These are phyloP conservation scores for Diaporthe nobilis DNA, from an alignment of 2,329 filamentous ascomycete species.

Conservation along the genomic window DNA sequence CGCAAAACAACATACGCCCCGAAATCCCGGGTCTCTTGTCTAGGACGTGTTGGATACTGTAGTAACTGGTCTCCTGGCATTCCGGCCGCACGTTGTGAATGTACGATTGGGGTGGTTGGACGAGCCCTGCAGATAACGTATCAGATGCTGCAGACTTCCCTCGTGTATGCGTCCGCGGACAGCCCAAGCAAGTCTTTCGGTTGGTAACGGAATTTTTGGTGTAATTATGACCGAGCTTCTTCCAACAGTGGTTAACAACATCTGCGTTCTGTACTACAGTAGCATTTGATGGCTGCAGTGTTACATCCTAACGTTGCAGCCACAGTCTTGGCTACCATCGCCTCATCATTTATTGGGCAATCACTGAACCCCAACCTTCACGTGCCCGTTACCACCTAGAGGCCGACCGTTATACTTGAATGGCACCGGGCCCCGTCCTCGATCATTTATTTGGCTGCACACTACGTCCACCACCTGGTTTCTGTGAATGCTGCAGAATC, in stretches of 20 bases:
- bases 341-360: conserved; percentile 1
- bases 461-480: no score
- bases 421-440: not conserved
- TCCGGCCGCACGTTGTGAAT: no score
- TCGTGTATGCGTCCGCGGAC: not conserved
- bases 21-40: not conserved
- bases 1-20: no score
- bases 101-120: not conserved
- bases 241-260: not conserved
- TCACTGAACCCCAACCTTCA: conserved; percentile 3
- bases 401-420: not conserved
- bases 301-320: conserved; percentile 12
- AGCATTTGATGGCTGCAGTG: not conserved
- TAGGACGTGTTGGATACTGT: not conserved
- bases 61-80: not conserved
- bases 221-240: not conserved
- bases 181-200: not conserved
- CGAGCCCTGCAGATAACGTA: not conserved
- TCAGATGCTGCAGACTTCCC: not conserved
- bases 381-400: not conserved
- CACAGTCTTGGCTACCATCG: conserved; percentile 12
- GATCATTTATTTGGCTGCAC: no score
- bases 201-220: not conserved
- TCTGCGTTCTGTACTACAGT: not conserved
- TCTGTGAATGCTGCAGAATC: not conserved